Evolutionary conservation across 805 yeast species (phyloP).

Genomic region (Lipomyces sp.): DNA sequence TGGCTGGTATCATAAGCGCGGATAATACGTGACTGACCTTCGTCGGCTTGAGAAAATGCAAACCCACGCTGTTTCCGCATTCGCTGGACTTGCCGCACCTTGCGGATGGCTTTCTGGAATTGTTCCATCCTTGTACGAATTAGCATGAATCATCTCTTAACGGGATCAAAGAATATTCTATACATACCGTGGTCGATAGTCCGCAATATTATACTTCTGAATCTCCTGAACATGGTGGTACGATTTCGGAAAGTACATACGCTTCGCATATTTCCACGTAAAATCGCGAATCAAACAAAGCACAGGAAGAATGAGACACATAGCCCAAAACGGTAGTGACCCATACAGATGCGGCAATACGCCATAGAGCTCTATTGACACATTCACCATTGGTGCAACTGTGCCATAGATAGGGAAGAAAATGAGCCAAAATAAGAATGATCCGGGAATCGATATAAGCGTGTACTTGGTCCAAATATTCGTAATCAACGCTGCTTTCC

Average conservation of each 20-base stretch:
- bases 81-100: constrained; percentile 96
- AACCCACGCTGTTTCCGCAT: constrained; percentile 98
- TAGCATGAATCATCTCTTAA: neutral
- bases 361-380: constrained; percentile 85
- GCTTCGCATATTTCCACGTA: constrained; percentile 90
- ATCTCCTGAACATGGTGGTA: constrained; percentile 96
- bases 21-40: constrained; percentile 87
- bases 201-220: constrained; percentile 92
- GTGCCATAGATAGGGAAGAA: constrained; percentile 87
- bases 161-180: neutral
- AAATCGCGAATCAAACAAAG: constrained; percentile 85
- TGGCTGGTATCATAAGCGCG: constrained; percentile 95
- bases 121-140: constrained; percentile 64
- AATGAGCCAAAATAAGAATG: constrained; percentile 78
- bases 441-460: constrained; percentile 91
- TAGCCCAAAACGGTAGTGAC: constrained; percentile 81
- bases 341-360: constrained; percentile 77
- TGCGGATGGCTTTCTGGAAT: constrained; percentile 94
- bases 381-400: constrained; percentile 80
- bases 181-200: constrained; percentile 77
- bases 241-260: constrained; percentile 88
- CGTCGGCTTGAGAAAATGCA: constrained; percentile 96
- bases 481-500: constrained; percentile 91
- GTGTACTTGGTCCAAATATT: constrained; percentile 96
- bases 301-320: constrained; percentile 71